These are phyloP conservation scores for Apium graveolens DNA, from an alignment of 129 eudicot species.

Conservation along the genomic window DNA sequence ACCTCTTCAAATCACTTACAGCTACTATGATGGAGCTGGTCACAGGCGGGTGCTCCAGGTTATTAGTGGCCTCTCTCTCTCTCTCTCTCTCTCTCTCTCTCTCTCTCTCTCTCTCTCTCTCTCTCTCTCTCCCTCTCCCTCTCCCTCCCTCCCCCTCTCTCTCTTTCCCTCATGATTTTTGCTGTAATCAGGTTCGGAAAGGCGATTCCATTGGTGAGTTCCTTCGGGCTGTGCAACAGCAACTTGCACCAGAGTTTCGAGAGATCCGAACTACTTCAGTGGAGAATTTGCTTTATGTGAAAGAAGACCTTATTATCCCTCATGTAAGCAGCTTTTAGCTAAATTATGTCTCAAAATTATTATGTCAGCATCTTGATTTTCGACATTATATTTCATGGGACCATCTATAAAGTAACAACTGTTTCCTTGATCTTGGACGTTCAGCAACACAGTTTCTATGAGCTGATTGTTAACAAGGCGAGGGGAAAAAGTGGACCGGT, in stretches of 20 bases:
- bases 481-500: conserved; percentile 99
- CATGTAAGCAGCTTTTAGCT: conserved; percentile 45
- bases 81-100: background rate
- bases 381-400: background rate
- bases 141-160: no score
- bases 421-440: conserved; percentile 7
- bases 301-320: conserved; percentile 97
- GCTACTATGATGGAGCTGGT: conserved; percentile 99
- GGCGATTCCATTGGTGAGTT: conserved; percentile 90
- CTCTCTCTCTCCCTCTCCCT: background rate
- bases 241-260: conserved; percentile 98
- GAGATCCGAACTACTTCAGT: conserved; percentile 96
- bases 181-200: conserved; percentile 63
- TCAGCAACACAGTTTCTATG: conserved; percentile 99
- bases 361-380: background rate
- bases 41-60: conserved; percentile 93
- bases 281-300: conserved; percentile 85
- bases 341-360: background rate
- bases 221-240: conserved; percentile 95
- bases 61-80: background rate
- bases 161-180: background rate
- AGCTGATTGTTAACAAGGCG: conserved; percentile 93
- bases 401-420: conserved; percentile 2
- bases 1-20: conserved; percentile 96
- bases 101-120: background rate